These are phyloP conservation scores for Kondoa malvinella DNA, from an alignment of 768 basidiomycete species.

Conservation along the genomic window DNA sequence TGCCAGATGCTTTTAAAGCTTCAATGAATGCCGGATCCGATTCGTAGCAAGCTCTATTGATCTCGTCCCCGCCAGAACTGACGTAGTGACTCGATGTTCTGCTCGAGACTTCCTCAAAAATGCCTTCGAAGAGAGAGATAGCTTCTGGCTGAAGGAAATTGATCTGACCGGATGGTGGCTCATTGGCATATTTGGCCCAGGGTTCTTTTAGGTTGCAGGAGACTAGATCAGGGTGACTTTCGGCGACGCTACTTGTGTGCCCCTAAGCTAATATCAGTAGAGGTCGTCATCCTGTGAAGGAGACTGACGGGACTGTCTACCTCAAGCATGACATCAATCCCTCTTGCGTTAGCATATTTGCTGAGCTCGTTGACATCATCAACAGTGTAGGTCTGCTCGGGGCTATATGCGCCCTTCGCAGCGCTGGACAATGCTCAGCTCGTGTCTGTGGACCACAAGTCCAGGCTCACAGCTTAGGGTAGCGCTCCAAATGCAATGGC, in stretches of 20 bases:
- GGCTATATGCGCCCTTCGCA: slow-evolving; percentile 43
- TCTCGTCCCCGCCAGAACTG: slow-evolving; percentile 60
- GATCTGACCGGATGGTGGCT: slow-evolving; percentile 70
- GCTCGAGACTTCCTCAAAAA: slow-evolving; percentile 39
- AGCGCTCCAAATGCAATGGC: not conserved
- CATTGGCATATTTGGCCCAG: slow-evolving; percentile 27
- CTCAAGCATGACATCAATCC: slow-evolving; percentile 53
- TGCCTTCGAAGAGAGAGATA: slow-evolving; percentile 42
- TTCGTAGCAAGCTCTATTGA: slow-evolving; percentile 42
- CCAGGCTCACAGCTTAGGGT: slow-evolving; percentile 13
- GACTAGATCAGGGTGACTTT: slow-evolving; percentile 53
- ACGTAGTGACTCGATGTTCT: slow-evolving; percentile 46
- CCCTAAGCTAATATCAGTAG: slow-evolving; percentile 32
- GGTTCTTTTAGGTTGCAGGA: slow-evolving; percentile 43
- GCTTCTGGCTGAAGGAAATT: slow-evolving; percentile 50
- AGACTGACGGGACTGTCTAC: slow-evolving; percentile 43
- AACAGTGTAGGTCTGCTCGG: slow-evolving; percentile 40
- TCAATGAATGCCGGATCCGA: not conserved
- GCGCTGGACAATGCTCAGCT: slow-evolving; percentile 44
- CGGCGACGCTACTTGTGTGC: slow-evolving; percentile 51
- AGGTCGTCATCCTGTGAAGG: not conserved
- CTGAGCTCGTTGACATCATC: slow-evolving; percentile 46
- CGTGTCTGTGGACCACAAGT: slow-evolving; percentile 51
- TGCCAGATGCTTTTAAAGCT: slow-evolving; percentile 35
- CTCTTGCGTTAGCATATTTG: slow-evolving; percentile 53